Percentiles rank a stretch among this genome's conserved stretches.
Conservation (phyloP, 2,329 filamentous ascomycete species). For the Acrocalymma vagum region DNA sequence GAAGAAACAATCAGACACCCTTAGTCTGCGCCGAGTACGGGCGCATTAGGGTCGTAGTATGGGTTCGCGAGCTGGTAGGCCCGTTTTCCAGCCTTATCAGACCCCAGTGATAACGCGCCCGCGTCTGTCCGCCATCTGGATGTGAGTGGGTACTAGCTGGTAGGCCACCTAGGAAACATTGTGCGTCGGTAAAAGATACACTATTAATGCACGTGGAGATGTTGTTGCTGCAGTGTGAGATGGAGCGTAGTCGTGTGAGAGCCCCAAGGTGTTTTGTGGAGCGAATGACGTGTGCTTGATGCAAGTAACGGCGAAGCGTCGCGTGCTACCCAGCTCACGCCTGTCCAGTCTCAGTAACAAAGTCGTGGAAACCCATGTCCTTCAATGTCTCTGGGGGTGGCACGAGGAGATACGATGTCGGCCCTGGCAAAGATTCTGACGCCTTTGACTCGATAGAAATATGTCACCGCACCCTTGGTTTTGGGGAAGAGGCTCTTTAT, state of each 20-base stretch:
- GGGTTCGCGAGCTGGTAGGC: constrained; percentile 20
- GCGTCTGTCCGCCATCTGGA: constrained; percentile 9
- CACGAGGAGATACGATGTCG: constrained; percentile 18
- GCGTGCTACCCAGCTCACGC: constrained; percentile 20
- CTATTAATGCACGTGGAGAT: constrained; percentile 8
- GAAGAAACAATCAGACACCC: constrained; percentile 7
- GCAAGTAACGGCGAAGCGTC: constrained; percentile 20
- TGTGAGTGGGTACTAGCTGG: constrained; percentile 4
- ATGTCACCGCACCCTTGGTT: constrained; percentile 25
- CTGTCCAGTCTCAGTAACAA: too few relatives aligned
- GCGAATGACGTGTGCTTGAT: constrained; percentile 22
- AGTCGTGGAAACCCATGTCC: constrained; percentile 11
- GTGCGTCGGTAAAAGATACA: too few relatives aligned
- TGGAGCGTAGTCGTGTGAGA: constrained; percentile 8
- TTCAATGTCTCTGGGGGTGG: constrained; percentile 3
- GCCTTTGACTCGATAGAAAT: constrained; percentile 40
- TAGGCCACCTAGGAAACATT: too few relatives aligned
- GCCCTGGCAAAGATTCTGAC: neutral
- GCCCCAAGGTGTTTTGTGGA: constrained; percentile 13
- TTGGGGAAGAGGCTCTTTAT: constrained; percentile 29
- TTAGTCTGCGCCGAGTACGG: constrained; percentile 15
- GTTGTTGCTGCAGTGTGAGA: neutral
- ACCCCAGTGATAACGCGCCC: constrained; percentile 20
- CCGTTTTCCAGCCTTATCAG: constrained; percentile 32
- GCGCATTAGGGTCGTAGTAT: constrained; percentile 8